Evolutionary conservation across 345 rosid species (phyloP), one percentile per base, ranked within the genome.

Genomic region (Odontarrhena argentea): DNA sequence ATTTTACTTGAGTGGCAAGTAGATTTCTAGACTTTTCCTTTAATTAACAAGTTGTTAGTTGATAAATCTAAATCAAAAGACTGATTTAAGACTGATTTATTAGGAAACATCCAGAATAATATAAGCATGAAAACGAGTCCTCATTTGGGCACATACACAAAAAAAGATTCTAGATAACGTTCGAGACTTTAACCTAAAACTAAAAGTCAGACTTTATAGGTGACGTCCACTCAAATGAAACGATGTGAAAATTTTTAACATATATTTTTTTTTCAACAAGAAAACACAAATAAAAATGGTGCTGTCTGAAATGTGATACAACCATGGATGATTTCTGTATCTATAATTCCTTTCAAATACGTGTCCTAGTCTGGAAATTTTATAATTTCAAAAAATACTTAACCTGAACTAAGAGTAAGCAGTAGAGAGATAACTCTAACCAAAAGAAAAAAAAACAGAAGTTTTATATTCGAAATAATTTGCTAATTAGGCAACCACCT

Each of bases 1-100:
- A 36, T 47, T 64, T 40, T 50, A 65, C 53, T 65, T 26, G 66
- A 26, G 59, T 71, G 75, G 63, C 71, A 44, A 36, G 42, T 45
- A 22, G 35, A 52, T 8, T 40, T 57, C 15, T 46, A 7, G 6
- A 3, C 35, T 35, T 22, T 18, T 18, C 22, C 50, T 6, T 61
- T 24, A 26, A 18, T 32, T 42, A 18, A 42, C 60, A 18, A 63
- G 28, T 7, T 62, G 8, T 49, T 36, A 38, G 36, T 46, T 56
- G 10, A 30, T 28, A 55, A 37, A 40, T 69, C 4, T 32, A 32
- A 49, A 69, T 22, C 53, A 14, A 38, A 51, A 60, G 3, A 28
- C 7, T 32, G 56, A 1, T 59, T 40, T 41, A n/a, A 3, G 5
- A 28, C 12, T 18, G 22, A 18, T 18, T 18, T 9, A n/a, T n/a